Conservation (phyloP, 345 rosid species). For the Brassica napus region DNA sequence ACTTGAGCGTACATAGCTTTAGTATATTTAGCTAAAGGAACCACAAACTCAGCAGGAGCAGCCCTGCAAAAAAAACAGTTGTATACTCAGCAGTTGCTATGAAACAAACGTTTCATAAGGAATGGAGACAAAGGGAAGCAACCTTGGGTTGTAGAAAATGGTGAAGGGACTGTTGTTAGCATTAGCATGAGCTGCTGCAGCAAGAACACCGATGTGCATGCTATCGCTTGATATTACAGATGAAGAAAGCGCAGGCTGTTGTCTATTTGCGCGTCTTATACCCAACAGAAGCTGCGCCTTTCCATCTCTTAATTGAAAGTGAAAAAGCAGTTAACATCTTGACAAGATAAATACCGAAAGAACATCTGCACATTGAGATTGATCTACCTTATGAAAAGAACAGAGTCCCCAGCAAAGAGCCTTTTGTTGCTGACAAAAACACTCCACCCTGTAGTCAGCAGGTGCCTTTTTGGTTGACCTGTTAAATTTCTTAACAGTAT, state of each 20-base stretch:
- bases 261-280: slow-evolving; percentile 81
- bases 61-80: slow-evolving; percentile 54
- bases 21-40: slow-evolving; percentile 88
- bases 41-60: slow-evolving; percentile 93
- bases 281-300: slow-evolving; percentile 89
- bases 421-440: slow-evolving; percentile 91
- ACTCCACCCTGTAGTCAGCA: slow-evolving; percentile 97
- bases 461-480: slow-evolving; percentile 93
- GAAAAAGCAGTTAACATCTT: slow-evolving; percentile 6
- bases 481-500: slow-evolving; percentile 24
- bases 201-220: slow-evolving; percentile 99
- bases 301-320: slow-evolving; percentile 66
- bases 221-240: slow-evolving; percentile 97
- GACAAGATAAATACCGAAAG: slow-evolving; percentile 20
- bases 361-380: not conserved
- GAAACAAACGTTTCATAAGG: not conserved
- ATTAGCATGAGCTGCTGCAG: slow-evolving; percentile 99
- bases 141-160: slow-evolving; percentile 96
- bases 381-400: slow-evolving; percentile 79
- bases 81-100: slow-evolving; percentile 26
- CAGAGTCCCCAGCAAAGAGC: slow-evolving; percentile 93
- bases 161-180: slow-evolving; percentile 91
- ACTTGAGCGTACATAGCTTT: slow-evolving; percentile 88
- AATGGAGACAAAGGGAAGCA: not conserved
- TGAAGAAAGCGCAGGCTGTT: slow-evolving; percentile 89